A percentile compares a stretch with the other conserved stretches of the same genome.
phyloP scores from a whole-genome alignment of 768 basidiomycete genomes.

The Lentinula sp. region DNA sequence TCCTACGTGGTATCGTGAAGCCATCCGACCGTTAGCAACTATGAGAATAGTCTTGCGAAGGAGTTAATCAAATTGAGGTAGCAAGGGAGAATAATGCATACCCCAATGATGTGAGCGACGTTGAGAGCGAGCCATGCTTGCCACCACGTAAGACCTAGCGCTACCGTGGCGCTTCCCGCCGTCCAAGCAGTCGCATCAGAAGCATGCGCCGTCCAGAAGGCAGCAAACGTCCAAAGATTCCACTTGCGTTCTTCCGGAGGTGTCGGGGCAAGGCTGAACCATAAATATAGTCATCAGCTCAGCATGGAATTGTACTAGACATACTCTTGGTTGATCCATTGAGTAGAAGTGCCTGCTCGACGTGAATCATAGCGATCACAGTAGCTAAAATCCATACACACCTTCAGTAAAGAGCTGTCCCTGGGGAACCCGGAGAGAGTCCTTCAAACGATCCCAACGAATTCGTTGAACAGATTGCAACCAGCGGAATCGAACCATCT shows the following conservation, averaged over 20 bases:
- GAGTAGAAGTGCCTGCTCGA: background rate
- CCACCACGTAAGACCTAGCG: conserved; percentile 9
- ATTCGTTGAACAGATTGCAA: background rate
- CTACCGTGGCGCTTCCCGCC: conserved; percentile 6
- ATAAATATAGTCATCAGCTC: background rate
- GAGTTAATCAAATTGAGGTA: background rate
- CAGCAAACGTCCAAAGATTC: conserved; percentile 2
- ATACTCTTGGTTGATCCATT: conserved; percentile 10
- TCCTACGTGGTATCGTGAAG: conserved; percentile 9
- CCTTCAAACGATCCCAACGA: background rate
- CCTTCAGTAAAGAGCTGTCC: background rate
- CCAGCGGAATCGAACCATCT: background rate
- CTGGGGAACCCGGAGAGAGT: background rate
- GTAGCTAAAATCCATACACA: background rate
- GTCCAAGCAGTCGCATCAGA: conserved; percentile 7
- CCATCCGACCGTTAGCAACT: conserved; percentile 9
- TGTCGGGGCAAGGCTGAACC: conserved; percentile 8
- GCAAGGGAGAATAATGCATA: background rate
- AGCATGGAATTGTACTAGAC: background rate
- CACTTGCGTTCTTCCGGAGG: conserved; percentile 10
- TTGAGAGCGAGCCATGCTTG: conserved; percentile 11
- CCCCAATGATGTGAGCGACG: conserved; percentile 9
- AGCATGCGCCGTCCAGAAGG: conserved; percentile 10
- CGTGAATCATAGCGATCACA: background rate
- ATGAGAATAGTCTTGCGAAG: conserved; percentile 5